These are phyloP conservation scores for Irpex sp. DNA, from an alignment of 1,284 basidiomycete species.

Conservation along the genomic window DNA sequence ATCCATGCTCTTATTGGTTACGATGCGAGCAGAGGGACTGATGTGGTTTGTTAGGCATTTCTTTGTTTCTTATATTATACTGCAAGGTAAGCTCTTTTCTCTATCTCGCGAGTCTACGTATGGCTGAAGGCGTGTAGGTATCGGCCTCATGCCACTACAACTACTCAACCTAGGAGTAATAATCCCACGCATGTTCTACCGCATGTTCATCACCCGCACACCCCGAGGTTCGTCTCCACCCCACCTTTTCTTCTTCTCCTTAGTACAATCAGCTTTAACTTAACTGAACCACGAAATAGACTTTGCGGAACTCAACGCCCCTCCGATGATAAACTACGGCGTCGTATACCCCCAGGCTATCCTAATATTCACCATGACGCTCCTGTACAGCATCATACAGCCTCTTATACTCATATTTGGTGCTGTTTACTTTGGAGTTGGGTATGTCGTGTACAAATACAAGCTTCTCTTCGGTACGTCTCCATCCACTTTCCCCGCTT, in stretches of 20 bases:
- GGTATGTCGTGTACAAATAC: constrained; percentile 96
- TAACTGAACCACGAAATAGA: too few species aligned
- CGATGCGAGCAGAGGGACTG: constrained; percentile 8
- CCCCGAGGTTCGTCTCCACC: constrained; percentile 73
- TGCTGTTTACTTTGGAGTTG: constrained; percentile 91
- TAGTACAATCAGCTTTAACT: too few species aligned
- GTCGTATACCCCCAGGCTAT: constrained; percentile 93
- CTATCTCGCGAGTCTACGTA: neutral
- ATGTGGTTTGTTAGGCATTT: constrained; percentile 62
- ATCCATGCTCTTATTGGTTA: neutral
- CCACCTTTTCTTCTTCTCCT: too few species aligned
- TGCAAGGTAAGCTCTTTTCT: constrained; percentile 62
- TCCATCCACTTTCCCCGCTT: neutral
- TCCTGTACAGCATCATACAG: constrained; percentile 94
- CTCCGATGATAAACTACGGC: constrained; percentile 95
- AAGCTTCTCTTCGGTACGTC: constrained; percentile 86
- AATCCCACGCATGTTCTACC: constrained; percentile 69
- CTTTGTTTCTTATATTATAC: constrained; percentile 93
- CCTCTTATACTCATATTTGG: constrained; percentile 94
- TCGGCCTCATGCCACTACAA: constrained; percentile 95
- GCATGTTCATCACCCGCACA: constrained; percentile 75
- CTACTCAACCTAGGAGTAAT: constrained; percentile 86
- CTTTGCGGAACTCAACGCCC: constrained; percentile 96
- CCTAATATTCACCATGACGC: constrained; percentile 91
- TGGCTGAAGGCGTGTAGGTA: constrained; percentile 38